Conservation (phyloP, 306 rosid genomes). For the Lotus japonicus region DNA sequence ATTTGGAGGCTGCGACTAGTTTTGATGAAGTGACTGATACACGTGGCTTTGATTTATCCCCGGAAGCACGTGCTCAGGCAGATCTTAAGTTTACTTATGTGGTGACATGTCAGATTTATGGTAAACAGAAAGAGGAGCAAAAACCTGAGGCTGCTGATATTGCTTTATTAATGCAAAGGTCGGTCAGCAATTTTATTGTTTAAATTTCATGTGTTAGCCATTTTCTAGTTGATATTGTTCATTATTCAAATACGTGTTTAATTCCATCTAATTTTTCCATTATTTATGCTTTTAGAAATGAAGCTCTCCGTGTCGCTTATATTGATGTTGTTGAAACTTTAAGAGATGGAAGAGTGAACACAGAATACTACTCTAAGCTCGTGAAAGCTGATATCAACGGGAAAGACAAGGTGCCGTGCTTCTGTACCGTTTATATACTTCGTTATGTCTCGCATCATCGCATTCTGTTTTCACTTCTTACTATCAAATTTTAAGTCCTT, state of each 20-base stretch:
- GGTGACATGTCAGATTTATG: constrained; percentile 89
- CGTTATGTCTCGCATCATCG: background rate
- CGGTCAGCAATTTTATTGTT: constrained; percentile 7
- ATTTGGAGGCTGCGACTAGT: constrained; percentile 68
- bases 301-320: constrained; percentile 94
- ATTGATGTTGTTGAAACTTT: constrained; percentile 77
- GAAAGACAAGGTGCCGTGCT: constrained; percentile 68
- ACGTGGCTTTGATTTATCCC: constrained; percentile 67
- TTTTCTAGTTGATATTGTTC: background rate
- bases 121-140: constrained; percentile 86
- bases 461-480: background rate
- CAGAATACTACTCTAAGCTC: constrained; percentile 81
- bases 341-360: constrained; percentile 60
- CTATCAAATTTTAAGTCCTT: background rate
- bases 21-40: constrained; percentile 54
- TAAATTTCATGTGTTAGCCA: background rate
- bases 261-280: constrained; percentile 8
- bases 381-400: constrained; percentile 91
- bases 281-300: constrained; percentile 50
- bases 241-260: background rate
- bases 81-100: constrained; percentile 96
- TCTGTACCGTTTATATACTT: constrained; percentile 14
- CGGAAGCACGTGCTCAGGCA: constrained; percentile 84
- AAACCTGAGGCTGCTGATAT: constrained; percentile 93
- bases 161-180: constrained; percentile 96